Percentiles rank a stretch among this genome's conserved stretches.
Conservation (phyloP, 2,329 filamentous ascomycete genomes). For the Arthrobotrys musiformis region DNA sequence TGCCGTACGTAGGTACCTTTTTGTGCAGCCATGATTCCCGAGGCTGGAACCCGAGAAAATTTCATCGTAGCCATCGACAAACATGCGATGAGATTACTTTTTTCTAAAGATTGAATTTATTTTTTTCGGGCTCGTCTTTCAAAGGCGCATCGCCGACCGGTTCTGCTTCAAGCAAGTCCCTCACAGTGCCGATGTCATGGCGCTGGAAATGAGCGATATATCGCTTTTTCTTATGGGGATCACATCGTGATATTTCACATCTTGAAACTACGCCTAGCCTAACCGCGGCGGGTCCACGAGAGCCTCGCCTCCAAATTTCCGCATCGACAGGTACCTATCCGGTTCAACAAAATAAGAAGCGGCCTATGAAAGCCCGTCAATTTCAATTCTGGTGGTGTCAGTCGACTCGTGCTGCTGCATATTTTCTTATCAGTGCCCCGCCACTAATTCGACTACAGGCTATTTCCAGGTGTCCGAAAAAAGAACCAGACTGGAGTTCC, state of each 20-base stretch:
- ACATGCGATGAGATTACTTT: constrained; percentile 36
- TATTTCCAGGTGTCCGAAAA: constrained; percentile 38
- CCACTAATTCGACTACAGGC: constrained; percentile 15
- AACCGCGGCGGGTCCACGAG: constrained; percentile 25
- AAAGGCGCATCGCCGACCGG: constrained; percentile 28
- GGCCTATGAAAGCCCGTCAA: constrained; percentile 13
- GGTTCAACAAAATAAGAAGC: constrained; percentile 16
- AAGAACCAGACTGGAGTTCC: not conserved
- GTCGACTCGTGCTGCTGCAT: constrained; percentile 33
- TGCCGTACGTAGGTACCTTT: constrained; percentile 4
- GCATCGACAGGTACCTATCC: constrained; percentile 19
- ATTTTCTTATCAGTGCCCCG: constrained; percentile 43
- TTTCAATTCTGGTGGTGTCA: constrained; percentile 36
- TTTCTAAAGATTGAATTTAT: too few relatives aligned
- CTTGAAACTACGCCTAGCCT: constrained; percentile 15
- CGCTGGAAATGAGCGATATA: constrained; percentile 45
- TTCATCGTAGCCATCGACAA: not conserved
- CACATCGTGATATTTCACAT: constrained; percentile 27
- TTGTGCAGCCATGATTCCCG: not conserved
- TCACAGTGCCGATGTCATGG: constrained; percentile 34
- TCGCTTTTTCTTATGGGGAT: constrained; percentile 24
- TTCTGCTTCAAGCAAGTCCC: constrained; percentile 39
- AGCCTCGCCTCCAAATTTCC: constrained; percentile 38
- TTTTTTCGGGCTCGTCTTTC: not conserved
- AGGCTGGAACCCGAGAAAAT: constrained; percentile 22